Evolutionary conservation across 1,284 basidiomycete species (phyloP), one percentile per base, ranked within the genome.

Genomic region (Gymnopus androsaceus): DNA sequence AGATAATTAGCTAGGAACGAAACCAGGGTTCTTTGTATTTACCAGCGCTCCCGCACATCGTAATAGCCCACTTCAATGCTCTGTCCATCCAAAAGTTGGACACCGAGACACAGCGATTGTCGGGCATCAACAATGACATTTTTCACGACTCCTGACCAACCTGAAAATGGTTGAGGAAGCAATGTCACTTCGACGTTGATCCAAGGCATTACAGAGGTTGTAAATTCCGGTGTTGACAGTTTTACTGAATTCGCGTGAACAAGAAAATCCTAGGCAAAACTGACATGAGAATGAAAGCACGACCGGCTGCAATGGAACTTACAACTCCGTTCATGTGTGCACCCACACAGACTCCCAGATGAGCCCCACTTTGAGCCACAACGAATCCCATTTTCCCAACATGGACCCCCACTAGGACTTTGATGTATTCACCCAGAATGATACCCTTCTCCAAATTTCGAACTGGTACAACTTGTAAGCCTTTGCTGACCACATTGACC

Each of bases 221-320:
- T 7, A 27, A 15, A 50, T 25, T 50, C 47, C 9, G 33, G 47
- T 9, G 5, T 23, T 37, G 33, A 17, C 7, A 50, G 9, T 15
- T 50, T 50, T 21, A 38, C 36, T 15, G 33, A 50, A 38, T 50
- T 50, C n/a, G 37, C 36, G 15, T 50, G 47, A 7, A 50, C 34
- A 15, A 19, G 25, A 27, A 50, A 50, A 15, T 50, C 47, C 47
- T 50, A n/a, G n/a, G 47, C 19, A 37, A 21, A 17, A n/a, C n/a
- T n/a, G n/a, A 25, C 19, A n/a, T 50, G 23, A 50, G 47, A 9
- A 23, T 17, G 15, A 36, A 37, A n/a, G 33, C 14, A 25, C 5
- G n/a, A 37, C 6, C 17, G 33, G 14, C 17, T n/a, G n/a, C n/a
- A n/a, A n/a, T n/a, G n/a, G n/a, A n/a, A 17, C 23, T 50, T 23